Evolutionary conservation across 768 basidiomycete species (phyloP).

Genomic region (Amanita fuliginea): DNA sequence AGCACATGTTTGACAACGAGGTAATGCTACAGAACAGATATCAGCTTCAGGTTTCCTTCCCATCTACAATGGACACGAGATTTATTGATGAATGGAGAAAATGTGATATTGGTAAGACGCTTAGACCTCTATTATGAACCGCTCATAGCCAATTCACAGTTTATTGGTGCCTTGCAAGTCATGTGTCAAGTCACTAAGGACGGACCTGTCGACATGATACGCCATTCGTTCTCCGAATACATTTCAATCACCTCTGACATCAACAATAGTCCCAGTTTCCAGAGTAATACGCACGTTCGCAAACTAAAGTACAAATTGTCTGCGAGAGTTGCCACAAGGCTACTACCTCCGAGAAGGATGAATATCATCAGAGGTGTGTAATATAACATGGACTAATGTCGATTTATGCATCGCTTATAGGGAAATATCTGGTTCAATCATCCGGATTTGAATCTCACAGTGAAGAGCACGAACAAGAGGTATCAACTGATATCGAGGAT

Average conservation of each 20-base stretch:
- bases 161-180: slow-evolving; percentile 57
- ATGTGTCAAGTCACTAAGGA: slow-evolving; percentile 62
- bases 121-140: not conserved
- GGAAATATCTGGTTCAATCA: not conserved
- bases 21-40: slow-evolving; percentile 42
- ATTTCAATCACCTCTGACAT: slow-evolving; percentile 34
- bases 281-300: slow-evolving; percentile 53
- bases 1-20: not conserved
- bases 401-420: not conserved
- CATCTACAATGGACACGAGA: slow-evolving; percentile 42
- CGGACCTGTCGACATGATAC: slow-evolving; percentile 42
- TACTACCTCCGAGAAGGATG: slow-evolving; percentile 36
- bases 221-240: slow-evolving; percentile 30
- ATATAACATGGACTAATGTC: not conserved
- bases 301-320: slow-evolving; percentile 60
- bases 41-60: slow-evolving; percentile 29
- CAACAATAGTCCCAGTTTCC: slow-evolving; percentile 26
- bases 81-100: slow-evolving; percentile 25
- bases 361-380: not conserved
- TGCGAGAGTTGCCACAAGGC: slow-evolving; percentile 50
- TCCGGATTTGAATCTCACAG: slow-evolving; percentile 6
- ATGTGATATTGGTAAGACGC: slow-evolving; percentile 39
- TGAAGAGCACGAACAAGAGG: slow-evolving; percentile 39
- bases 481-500: slow-evolving; percentile 71
- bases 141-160: slow-evolving; percentile 24